Evolutionary conservation across 192 early-diverging fungal genomes (phyloP), one percentile per base, ranked within the genome.

Genomic region (Coemansia sp.): DNA sequence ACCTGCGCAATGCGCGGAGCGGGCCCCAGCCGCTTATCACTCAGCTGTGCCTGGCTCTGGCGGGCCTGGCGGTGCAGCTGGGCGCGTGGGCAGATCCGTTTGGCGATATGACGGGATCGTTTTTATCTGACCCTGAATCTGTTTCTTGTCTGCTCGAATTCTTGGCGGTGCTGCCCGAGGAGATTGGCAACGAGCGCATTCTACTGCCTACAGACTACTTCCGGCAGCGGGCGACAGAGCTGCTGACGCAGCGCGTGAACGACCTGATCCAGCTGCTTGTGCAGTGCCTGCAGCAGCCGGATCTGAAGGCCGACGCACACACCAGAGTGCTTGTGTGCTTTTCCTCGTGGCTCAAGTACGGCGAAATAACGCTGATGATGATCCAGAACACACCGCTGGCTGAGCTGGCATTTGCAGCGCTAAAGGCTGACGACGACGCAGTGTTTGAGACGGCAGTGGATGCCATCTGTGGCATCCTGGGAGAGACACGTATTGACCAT

Each of bases 381-480:
- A 62, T 95, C 0, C 75, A 75, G 42, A 70, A 76, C 24, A 91
- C 85, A 26, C 88, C 87, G 54, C 64, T 93, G 29, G 71, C 91
- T 14, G 72, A 73, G 46, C 60, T 91, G 56, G 83, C 88, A 26
- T 94, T 98, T 82, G 83, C 87, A 1, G 86, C 84, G 8, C 67
- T 96, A 29, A 60, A 82, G 34, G 77, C 84, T 22, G 88, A 87
- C 11, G 82, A 86, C 12, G 50, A 50, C 33, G 35, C 57, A 0
- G 78, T 95, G 26, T 93, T 91, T 73, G 95, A 98, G 58, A 82
- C 84, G 5, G 88, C 91, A 2, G 89, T 90, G 0, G 95, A 98
- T 63, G 84, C 93, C 3, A 70, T 93, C 14, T 91, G 88, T 58
- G 88, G 88, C 54, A 83, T 99, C 19, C 86, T 95, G 34, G 83